Conservation (phyloP, 2,329 filamentous ascomycete species). For the Claviceps pusilla region DNA sequence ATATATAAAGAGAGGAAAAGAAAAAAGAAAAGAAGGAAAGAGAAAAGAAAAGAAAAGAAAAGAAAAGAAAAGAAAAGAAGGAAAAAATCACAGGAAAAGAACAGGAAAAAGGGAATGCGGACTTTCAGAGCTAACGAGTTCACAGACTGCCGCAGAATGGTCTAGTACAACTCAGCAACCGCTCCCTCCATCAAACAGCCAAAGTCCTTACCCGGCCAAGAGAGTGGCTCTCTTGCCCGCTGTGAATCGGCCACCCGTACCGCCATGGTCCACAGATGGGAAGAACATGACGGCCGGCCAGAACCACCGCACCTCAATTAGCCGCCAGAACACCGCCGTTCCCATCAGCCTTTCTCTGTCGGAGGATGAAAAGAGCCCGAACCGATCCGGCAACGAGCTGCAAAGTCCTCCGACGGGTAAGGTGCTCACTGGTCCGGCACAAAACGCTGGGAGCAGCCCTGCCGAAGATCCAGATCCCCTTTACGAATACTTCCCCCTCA, state of each 20-base stretch:
- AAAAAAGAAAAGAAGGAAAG: background rate
- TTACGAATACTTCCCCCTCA: constrained; percentile 90
- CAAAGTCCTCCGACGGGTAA: constrained; percentile 37
- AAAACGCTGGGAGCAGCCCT: constrained; percentile 40
- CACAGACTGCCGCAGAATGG: constrained; percentile 30
- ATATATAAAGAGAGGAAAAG: background rate
- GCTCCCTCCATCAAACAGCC: constrained; percentile 17
- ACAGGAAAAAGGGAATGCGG: background rate
- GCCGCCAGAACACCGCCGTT: constrained; percentile 16
- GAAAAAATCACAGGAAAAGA: no score
- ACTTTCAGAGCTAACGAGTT: constrained; percentile 6
- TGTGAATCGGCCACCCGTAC: constrained; percentile 37
- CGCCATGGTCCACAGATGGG: constrained; percentile 30
- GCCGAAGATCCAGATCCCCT: constrained; percentile 67
- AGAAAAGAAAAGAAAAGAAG: no score
- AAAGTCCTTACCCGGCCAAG: constrained; percentile 35
- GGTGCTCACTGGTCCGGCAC: constrained; percentile 18
- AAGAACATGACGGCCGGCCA: constrained; percentile 12
- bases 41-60: no score
- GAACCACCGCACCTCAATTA: constrained; percentile 9
- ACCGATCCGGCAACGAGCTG: constrained; percentile 33
- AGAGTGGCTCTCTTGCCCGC: constrained; percentile 37
- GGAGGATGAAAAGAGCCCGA: constrained; percentile 45
- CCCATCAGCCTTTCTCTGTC: constrained; percentile 42
- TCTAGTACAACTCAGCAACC: constrained; percentile 20